phyloP scores from a whole-genome alignment of 331 rosid species.

The Erythrophleum ivorense region DNA sequence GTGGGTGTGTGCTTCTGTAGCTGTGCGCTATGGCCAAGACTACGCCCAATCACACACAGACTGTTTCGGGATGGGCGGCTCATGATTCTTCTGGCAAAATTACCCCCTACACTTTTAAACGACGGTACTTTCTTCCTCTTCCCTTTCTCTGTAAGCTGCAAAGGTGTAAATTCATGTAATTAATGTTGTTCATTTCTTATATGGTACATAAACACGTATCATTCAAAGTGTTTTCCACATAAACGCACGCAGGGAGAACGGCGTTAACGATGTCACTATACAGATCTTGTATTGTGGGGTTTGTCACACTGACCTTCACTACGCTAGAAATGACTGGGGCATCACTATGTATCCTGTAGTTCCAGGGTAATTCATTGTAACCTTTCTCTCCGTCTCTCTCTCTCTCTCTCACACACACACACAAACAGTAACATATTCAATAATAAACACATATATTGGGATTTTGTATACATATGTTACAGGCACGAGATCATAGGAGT shows the following conservation, averaged over 20 bases:
- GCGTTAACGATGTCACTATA: slow-evolving; percentile 69
- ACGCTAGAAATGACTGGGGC: slow-evolving; percentile 72
- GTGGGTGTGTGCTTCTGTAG: neutral
- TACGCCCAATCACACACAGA: slow-evolving; percentile 72
- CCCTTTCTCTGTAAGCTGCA: neutral
- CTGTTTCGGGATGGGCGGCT: slow-evolving; percentile 89
- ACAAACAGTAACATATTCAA: neutral
- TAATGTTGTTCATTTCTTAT: neutral
- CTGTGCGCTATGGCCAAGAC: slow-evolving; percentile 51
- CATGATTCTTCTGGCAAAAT: slow-evolving; percentile 75
- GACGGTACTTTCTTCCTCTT: slow-evolving; percentile 48
- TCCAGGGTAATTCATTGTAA: slow-evolving; percentile 51
- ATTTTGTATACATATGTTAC: neutral
- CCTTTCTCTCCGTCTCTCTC: neutral
- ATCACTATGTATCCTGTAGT: slow-evolving; percentile 67
- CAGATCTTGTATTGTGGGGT: slow-evolving; percentile 69
- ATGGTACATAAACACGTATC: neutral
- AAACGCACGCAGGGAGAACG: slow-evolving; percentile 60
- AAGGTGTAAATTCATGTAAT: too few relatives aligned
- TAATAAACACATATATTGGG: neutral
- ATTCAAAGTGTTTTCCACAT: neutral
- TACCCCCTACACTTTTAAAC: slow-evolving; percentile 64
- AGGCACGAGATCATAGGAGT: slow-evolving; percentile 71
- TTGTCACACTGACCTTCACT: slow-evolving; percentile 82
- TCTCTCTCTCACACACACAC: neutral